Conservation (phyloP, 495 filamentous ascomycete genomes). For the Evernia prunastri region DNA sequence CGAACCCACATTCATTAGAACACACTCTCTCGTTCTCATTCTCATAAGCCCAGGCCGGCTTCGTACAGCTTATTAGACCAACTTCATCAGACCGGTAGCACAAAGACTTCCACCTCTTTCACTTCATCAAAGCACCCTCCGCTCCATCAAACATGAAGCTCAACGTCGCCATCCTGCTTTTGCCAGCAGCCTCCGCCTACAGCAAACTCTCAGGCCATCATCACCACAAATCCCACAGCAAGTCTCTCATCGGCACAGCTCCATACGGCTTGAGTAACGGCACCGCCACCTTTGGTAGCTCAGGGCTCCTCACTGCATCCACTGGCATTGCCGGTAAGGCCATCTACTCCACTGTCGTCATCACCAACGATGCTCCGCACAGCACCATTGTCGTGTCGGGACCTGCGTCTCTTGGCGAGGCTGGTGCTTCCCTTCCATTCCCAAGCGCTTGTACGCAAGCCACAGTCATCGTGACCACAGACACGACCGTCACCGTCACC, state of each 20-base stretch:
- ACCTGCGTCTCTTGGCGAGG: neutral
- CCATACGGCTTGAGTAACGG: constrained; percentile 9
- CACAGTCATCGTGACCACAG: constrained; percentile 15
- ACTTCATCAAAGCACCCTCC: neutral
- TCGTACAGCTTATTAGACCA: neutral
- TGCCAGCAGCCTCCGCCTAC: constrained; percentile 7
- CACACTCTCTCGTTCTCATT: neutral
- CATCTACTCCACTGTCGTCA: neutral
- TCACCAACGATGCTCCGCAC: neutral
- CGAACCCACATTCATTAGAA: neutral
- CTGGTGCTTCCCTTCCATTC: constrained; percentile 3
- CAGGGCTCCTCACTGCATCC: neutral
- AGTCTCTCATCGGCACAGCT: neutral
- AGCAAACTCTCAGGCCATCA: neutral
- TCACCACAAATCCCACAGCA: constrained; percentile 4
- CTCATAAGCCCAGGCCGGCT: constrained; percentile 3
- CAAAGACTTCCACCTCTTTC: neutral
- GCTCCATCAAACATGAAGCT: constrained; percentile 9
- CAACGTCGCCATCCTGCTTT: constrained; percentile 7
- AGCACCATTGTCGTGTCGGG: neutral
- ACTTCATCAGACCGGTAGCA: neutral
- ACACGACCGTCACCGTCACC: constrained; percentile 17
- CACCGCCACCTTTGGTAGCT: constrained; percentile 2
- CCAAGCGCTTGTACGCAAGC: constrained; percentile 5
- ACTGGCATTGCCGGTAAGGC: neutral